Evolutionary conservation across 495 filamentous ascomycete genomes (phyloP).

Genomic region (Xylona heveae): DNA sequence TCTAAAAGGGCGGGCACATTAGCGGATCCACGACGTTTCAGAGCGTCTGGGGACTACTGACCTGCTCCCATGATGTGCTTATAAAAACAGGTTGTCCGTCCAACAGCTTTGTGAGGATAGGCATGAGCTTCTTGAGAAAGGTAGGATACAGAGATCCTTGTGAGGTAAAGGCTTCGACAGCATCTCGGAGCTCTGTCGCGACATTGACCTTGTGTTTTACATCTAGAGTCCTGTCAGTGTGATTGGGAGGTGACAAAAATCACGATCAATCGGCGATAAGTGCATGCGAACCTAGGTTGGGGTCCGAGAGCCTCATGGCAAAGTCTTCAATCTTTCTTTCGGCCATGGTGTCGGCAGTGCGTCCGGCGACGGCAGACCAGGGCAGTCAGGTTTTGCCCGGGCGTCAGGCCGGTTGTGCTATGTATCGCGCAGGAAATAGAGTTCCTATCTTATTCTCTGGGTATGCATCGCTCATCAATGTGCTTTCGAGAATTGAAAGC

Average conservation of each 20-base stretch:
- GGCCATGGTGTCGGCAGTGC: conserved; percentile 9
- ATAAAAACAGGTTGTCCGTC: conserved; percentile 79
- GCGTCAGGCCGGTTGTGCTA: too few relatives aligned
- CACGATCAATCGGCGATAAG: not conserved
- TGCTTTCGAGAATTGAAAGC: too few relatives aligned
- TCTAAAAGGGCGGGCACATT: conserved; percentile 28
- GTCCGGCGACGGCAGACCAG: too few relatives aligned
- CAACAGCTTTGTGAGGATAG: conserved; percentile 70
- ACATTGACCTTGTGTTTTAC: conserved; percentile 52
- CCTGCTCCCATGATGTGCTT: conserved; percentile 68
- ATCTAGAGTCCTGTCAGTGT: conserved; percentile 26
- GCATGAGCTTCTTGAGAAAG: conserved; percentile 73
- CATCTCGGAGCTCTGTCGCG: conserved; percentile 65
- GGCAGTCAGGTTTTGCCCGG: too few relatives aligned
- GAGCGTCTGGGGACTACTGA: conserved; percentile 12
- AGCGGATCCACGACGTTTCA: not conserved
- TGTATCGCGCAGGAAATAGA: too few relatives aligned
- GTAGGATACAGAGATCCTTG: conserved; percentile 40
- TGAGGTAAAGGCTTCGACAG: conserved; percentile 53
- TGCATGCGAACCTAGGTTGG: conserved; percentile 33
- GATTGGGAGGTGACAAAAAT: not conserved
- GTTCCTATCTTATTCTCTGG: too few relatives aligned
- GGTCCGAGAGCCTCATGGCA: conserved; percentile 35
- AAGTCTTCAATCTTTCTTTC: conserved; percentile 37
- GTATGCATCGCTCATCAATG: too few relatives aligned